Base-by-base conservation (phyloP, 768 basidiomycete genomes). In the Phylloporus scabripes region DNA sequence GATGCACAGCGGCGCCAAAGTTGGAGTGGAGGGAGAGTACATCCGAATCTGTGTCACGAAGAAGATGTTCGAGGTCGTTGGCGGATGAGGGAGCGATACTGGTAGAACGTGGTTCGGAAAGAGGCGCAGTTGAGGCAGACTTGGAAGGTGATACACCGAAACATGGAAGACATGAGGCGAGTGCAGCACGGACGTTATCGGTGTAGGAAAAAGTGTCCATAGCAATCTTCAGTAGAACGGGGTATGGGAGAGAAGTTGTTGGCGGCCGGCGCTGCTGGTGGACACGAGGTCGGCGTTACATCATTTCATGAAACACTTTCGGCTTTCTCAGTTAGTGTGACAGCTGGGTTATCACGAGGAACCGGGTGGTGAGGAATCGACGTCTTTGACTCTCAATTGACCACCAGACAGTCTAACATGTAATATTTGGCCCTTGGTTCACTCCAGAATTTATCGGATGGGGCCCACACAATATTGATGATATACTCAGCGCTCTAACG, bases 11-110 rank as follows among this genome's bases (percentile, higher is more conserved):
- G 2, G 49, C 39, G 20, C 76, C 80, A 5, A 80, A 64, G 57
- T 83, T 81, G 7, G 85, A 83, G 63, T 87, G 83, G 34, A 85
- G 60, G 1, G 83, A 86, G 44, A 85, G 72, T 7, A 73, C 79
- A 45, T 87, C 85, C 7, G 70, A 68, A 52, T 79, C 79, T 24
- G 75, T 49, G 61, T 77, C 75, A 1, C 59, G 72, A n/a, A 79
- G 70, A 42, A 80, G 72, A 31, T 75, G 68, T 41, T 79, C 74
- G 53, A 79, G 75, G 57, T 77, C 75, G 58, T 69, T 62, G 42
- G 59, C 48, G 6, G 61, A 54, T 23, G 54, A 40, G 5, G 51
- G 33, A 14, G 32, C 31, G 39, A 14, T 15, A 14, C 41, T 14
- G 5, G 34, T 37, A 1, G 71, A 54, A 48, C 67, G 65, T 56